Base-by-base conservation (phyloP, 495 filamentous ascomycete genomes). In the Penicillium ochrochloron region DNA sequence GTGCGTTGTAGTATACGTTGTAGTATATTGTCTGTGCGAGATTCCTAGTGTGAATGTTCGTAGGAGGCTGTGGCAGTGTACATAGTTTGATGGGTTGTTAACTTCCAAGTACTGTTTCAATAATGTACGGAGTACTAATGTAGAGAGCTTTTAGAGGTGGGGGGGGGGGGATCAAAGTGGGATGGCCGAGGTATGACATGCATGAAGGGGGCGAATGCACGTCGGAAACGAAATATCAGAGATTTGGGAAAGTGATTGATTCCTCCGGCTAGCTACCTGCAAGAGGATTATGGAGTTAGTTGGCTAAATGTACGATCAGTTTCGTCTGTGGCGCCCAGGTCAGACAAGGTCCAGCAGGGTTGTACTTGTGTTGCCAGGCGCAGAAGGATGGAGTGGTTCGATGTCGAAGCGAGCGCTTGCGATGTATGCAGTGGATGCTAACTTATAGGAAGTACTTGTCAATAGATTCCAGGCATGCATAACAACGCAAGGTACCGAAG, bases 151-250 rank as follows among this genome's bases (percentile, higher is more conserved):
- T 21, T 37, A 31, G 53, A 56, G 53, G 29, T 15, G 11, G 52
- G 52, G 19, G 17, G 5, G 25, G 52, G 52, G 19, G 17, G 5
- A 4, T 44, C 19, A 21, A 23, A 50, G 61, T 27, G 57, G 58
- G 54, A 31, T 60, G 58, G 57, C 29, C 51, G 25, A 69, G 57
- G 68, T 69, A 71, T 71, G 70, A 69, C 68, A 71, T 73, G 68
- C 70, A 73, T 70, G 61, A 59, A 33, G 51, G 39, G 29, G 25
- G 44, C 39, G 55, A 52, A 27, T 52, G 48, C 48, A 8, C 48
- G 48, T 31, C 48, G 23, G 25, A 52, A 52, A 31, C 7, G 25
- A 7, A 52, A 52, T 15, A 52, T n/a, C 48, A 52, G 25, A n/a
- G 25, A 23, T 4, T 48, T 23, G 1, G 21, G 10, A n/a, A 14